phyloP scores from a whole-genome alignment of 306 rosid species.

The Canavalia ensiformis region DNA sequence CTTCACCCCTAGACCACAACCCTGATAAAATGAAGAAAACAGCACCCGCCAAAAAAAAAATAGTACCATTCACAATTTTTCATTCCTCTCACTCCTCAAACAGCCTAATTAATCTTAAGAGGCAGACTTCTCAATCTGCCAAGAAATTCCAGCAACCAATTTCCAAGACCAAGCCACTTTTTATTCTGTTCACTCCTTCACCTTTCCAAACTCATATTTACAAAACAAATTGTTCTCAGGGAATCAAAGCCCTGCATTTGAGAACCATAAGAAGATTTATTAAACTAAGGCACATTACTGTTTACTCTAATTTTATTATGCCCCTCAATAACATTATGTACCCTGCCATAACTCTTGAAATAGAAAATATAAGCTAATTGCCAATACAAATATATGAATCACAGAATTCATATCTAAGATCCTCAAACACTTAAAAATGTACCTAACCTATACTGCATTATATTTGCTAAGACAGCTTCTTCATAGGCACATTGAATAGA shows the following conservation, averaged over 20 bases:
- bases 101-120: not conserved
- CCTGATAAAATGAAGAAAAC: not conserved
- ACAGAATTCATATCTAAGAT: not conserved
- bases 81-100: constrained; percentile 8
- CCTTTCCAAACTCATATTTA: constrained; percentile 17
- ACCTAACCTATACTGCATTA: constrained; percentile 7
- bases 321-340: not conserved
- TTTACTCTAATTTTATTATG: constrained; percentile 18
- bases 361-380: constrained; percentile 37
- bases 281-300: constrained; percentile 15
- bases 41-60: not conserved
- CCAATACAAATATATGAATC: constrained; percentile 13
- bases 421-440: constrained; percentile 9
- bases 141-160: too few relatives aligned
- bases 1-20: not conserved
- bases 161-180: too few relatives aligned
- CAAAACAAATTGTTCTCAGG: constrained; percentile 3
- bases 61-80: not conserved
- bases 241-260: constrained; percentile 32
- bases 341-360: not conserved
- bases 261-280: constrained; percentile 27
- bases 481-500: not conserved
- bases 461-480: constrained; percentile 29
- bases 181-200: constrained; percentile 8
- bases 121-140: too few relatives aligned